Percentiles rank a stretch among this genome's conserved stretches.
Evolutionary conservation across 768 basidiomycete genomes (phyloP).

Genomic region (Heimioporus sp.): DNA sequence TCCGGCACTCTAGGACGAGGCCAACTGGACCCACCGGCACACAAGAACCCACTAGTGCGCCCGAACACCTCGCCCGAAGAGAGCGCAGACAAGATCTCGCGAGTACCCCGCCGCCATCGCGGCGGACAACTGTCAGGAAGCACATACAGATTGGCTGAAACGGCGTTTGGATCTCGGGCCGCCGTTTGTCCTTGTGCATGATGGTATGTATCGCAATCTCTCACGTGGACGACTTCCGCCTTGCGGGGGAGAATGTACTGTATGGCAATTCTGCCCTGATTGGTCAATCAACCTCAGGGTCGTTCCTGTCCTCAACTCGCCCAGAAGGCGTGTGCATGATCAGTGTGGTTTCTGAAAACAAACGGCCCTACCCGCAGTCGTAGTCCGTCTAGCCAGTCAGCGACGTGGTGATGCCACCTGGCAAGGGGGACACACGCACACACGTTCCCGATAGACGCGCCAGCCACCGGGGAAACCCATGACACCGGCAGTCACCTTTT

Average conservation of each 20-base stretch:
- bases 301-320: neutral
- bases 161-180: constrained; percentile 13
- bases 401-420: too few relatives aligned
- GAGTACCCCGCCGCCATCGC: constrained; percentile 24
- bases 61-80: constrained; percentile 21
- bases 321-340: neutral
- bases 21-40: constrained; percentile 5
- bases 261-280: neutral
- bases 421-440: neutral
- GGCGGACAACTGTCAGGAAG: constrained; percentile 14
- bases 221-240: neutral
- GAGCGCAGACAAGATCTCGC: constrained; percentile 17
- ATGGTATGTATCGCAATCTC: neutral
- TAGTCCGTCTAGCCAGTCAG: too few relatives aligned
- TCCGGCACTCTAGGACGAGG: constrained; percentile 3
- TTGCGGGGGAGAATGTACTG: too few relatives aligned
- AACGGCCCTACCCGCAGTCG: too few relatives aligned
- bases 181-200: neutral
- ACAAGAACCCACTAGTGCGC: constrained; percentile 9
- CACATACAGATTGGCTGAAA: constrained; percentile 23
- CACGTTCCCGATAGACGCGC: neutral
- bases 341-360: too few relatives aligned
- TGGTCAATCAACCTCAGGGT: neutral
- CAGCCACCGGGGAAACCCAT: too few relatives aligned
- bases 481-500: too few relatives aligned